Percentiles rank a stretch among this genome's conserved stretches.
Evolutionary conservation across 2,329 filamentous ascomycete species (phyloP).

Genomic region (Verticillium longisporum): DNA sequence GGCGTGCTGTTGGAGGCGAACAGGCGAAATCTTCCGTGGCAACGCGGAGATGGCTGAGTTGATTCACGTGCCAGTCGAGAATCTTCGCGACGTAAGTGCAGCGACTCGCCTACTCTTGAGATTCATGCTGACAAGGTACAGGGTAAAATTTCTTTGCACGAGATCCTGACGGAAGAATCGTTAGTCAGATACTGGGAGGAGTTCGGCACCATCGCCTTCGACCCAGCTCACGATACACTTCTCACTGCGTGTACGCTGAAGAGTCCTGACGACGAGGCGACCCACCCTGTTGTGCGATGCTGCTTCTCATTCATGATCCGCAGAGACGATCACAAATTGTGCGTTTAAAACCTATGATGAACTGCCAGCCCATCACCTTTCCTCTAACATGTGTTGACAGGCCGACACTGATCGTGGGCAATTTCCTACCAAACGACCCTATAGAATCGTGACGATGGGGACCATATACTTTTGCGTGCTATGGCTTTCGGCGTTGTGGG

Average conservation of each 20-base stretch:
- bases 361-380: too few species aligned
- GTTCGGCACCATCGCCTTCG: conserved; percentile 95
- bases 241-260: conserved; percentile 90
- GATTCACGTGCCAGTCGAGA: conserved; percentile 87
- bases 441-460: conserved; percentile 2
- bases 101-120: neutral
- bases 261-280: conserved; percentile 63
- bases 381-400: conserved; percentile 41
- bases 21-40: conserved; percentile 92
- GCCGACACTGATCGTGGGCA: conserved; percentile 90
- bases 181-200: conserved; percentile 98
- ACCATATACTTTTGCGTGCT: conserved; percentile 28
- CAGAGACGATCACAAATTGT: conserved; percentile 95
- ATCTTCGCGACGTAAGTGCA: conserved; percentile 73
- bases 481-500: conserved; percentile 9
- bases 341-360: conserved; percentile 30
- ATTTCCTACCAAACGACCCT: conserved; percentile 85
- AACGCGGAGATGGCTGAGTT: conserved; percentile 99
- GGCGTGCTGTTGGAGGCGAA: conserved; percentile 93
- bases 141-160: conserved; percentile 92
- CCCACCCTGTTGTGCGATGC: conserved; percentile 73
- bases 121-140: conserved; percentile 27
- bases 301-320: conserved; percentile 98
- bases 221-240: conserved; percentile 87
- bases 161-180: conserved; percentile 91